These are phyloP conservation scores for Lodderomyces pseudojiufengensis DNA, from an alignment of 1,139 yeast genomes.

Conservation along the genomic window DNA sequence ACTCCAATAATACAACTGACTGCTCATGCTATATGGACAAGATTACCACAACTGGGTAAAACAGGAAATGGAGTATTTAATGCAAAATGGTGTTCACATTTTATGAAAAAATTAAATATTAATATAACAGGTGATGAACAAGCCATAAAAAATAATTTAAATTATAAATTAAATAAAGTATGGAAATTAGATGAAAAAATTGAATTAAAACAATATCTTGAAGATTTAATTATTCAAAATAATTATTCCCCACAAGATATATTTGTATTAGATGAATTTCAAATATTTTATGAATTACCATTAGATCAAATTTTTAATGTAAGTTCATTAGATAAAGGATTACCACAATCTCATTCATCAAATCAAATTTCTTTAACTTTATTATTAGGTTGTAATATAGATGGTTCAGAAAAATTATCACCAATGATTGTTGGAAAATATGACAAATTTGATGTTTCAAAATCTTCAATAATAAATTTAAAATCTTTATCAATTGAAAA, in stretches of 20 bases:
- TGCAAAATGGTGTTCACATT: conserved; percentile 64
- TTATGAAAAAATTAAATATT: conserved; percentile 51
- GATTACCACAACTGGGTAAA: conserved; percentile 49
- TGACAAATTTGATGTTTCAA: conserved; percentile 48
- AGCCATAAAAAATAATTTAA: conserved; percentile 36
- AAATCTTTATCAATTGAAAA: conserved; percentile 21
- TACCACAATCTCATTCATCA: conserved; percentile 41
- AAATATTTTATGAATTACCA: conserved; percentile 57
- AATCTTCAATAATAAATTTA: conserved; percentile 30
- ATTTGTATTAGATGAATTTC: conserved; percentile 60
- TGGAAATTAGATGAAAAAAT: conserved; percentile 61
- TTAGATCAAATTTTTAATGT: conserved; percentile 56
- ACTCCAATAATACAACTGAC: conserved; percentile 63
- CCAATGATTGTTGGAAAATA: conserved; percentile 62
- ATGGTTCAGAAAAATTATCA: conserved; percentile 58
- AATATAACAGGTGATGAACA: conserved; percentile 44
- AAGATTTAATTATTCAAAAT: conserved; percentile 27
- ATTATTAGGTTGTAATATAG: conserved; percentile 60
- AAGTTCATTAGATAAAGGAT: conserved; percentile 44
- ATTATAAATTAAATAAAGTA: conserved; percentile 47
- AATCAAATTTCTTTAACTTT: conserved; percentile 57
- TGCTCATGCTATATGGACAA: conserved; percentile 62
- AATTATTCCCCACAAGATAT: conserved; percentile 50
- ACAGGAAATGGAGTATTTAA: conserved; percentile 65
- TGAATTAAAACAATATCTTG: conserved; percentile 35